Evolutionary conservation across 164 flowering plant genomes (phyloP).

Genomic region (Taxillus chinensis): DNA sequence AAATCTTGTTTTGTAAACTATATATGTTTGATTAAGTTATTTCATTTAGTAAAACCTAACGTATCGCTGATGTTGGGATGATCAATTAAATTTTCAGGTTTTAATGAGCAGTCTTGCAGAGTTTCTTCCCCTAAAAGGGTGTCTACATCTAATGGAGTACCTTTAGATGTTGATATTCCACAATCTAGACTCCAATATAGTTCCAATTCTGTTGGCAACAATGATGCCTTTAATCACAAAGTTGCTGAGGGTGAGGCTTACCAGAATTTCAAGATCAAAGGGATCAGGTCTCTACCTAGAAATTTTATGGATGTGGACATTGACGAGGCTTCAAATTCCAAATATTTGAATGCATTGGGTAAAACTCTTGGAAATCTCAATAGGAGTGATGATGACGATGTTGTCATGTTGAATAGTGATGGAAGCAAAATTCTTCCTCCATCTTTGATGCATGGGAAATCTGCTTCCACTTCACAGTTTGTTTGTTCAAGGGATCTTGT

Average conservation of each 20-base stretch:
- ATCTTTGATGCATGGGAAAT: conserved; percentile 43
- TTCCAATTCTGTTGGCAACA: conserved; percentile 10
- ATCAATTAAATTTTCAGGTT: conserved; percentile 26
- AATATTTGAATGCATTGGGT: conserved; percentile 15
- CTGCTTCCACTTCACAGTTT: conserved; percentile 23
- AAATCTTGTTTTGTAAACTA: neutral
- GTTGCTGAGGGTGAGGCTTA: conserved; percentile 9
- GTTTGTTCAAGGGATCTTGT: conserved; percentile 33
- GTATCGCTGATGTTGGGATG: neutral
- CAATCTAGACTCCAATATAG: conserved; percentile 7
- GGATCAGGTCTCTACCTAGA: conserved; percentile 9
- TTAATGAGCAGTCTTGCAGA: conserved; percentile 18
- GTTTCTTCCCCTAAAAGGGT: conserved; percentile 1
- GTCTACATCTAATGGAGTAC: neutral
- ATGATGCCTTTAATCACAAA: conserved; percentile 10
- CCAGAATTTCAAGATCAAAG: conserved; percentile 12
- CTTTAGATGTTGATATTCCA: conserved; percentile 7
- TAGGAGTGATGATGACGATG: conserved; percentile 26
- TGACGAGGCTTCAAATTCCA: conserved; percentile 10
- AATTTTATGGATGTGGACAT: conserved; percentile 5
- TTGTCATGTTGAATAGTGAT: conserved; percentile 26
- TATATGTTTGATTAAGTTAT: neutral
- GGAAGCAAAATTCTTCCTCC: conserved; percentile 48
- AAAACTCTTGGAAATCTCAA: conserved; percentile 19
- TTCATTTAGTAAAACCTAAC: neutral